phyloP scores from a whole-genome alignment of 306 rosid genomes.

The Fragaria vesca region DNA sequence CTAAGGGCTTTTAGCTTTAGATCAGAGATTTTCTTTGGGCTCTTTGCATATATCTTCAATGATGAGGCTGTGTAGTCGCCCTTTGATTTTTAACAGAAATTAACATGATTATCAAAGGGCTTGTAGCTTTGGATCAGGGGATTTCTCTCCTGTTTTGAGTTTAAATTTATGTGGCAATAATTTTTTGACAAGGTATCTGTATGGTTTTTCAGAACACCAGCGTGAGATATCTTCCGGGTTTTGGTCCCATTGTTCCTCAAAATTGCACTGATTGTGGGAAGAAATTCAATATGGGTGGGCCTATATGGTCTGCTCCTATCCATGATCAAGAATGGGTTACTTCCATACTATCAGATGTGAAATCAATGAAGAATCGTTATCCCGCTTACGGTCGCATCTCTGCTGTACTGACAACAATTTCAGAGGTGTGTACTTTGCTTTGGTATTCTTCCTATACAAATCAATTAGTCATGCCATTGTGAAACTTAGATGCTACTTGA shows the following conservation, averaged over 20 bases:
- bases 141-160: neutral
- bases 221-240: slow-evolving; percentile 82
- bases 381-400: slow-evolving; percentile 90
- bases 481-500: slow-evolving; percentile 9
- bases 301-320: slow-evolving; percentile 96
- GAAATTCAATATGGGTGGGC: slow-evolving; percentile 93
- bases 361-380: slow-evolving; percentile 66
- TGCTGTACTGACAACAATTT: slow-evolving; percentile 81
- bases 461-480: neutral
- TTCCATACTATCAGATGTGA: slow-evolving; percentile 68
- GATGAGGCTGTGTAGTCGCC: neutral
- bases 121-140: neutral
- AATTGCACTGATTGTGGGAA: slow-evolving; percentile 91
- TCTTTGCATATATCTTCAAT: neutral
- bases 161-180: neutral
- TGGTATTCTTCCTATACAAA: neutral
- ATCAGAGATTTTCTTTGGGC: neutral
- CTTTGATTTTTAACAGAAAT: neutral
- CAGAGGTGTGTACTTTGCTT: slow-evolving; percentile 55
- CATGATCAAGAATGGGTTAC: slow-evolving; percentile 95
- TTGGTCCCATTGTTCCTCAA: slow-evolving; percentile 86
- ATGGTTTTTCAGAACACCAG: slow-evolving; percentile 65
- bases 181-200: neutral
- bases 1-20: neutral
- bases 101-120: neutral